phyloP scores from a whole-genome alignment of 257 asterid species.

The Agastache rugosa region DNA sequence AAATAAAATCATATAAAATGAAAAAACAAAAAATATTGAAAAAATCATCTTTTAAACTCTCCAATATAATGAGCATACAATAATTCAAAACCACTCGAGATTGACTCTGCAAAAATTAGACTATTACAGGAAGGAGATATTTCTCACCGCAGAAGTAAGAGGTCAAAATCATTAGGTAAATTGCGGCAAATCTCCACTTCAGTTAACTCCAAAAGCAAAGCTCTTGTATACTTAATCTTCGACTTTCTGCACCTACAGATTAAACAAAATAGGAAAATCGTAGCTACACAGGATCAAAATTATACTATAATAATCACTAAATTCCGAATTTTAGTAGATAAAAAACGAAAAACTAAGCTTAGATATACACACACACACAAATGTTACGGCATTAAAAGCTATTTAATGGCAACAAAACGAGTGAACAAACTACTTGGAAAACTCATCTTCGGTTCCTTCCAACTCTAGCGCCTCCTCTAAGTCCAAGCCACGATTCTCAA shows the following conservation, averaged over 20 bases:
- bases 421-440: slow-evolving; percentile 32
- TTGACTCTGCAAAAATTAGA: too few species aligned
- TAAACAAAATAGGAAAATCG: slow-evolving; percentile 1
- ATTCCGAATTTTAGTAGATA: not conserved
- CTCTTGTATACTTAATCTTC: slow-evolving; percentile 41
- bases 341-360: not conserved
- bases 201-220: slow-evolving; percentile 48
- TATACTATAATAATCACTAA: not conserved
- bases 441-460: slow-evolving; percentile 33
- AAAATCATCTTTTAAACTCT: not conserved
- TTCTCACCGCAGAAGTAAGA: slow-evolving; percentile 44
- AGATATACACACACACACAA: not conserved
- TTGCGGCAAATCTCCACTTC: slow-evolving; percentile 44
- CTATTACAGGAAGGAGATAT: not conserved
- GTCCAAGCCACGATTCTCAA: slow-evolving; percentile 34
- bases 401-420: not conserved
- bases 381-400: not conserved
- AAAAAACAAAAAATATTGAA: not conserved
- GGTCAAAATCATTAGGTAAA: slow-evolving; percentile 48
- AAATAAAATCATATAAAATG: not conserved
- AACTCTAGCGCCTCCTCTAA: slow-evolving; percentile 32
- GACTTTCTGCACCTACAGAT: slow-evolving; percentile 34
- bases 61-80: not conserved
- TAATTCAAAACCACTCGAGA: too few species aligned
- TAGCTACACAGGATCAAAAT: slow-evolving; percentile 5